Evolutionary conservation across 371 early-diverging fungal species (phyloP).

Genomic region (Mucor saturninus): DNA sequence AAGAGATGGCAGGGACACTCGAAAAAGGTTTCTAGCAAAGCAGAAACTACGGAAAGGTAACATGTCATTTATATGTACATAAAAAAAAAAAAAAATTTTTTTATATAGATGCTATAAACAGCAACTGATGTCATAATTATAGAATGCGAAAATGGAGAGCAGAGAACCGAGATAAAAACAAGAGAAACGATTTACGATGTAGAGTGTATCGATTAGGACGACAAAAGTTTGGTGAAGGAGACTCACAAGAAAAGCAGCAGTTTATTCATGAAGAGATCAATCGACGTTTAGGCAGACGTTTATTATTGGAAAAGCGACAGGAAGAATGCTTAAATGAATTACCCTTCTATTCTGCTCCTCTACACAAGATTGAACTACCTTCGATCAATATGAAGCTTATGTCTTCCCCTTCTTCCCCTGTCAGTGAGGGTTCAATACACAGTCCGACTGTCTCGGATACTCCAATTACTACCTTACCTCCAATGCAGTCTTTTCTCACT

Average conservation of each 20-base stretch:
- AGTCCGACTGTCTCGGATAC: not conserved
- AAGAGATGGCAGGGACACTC: constrained; percentile 62
- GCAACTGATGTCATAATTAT: not conserved
- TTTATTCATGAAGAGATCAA: constrained; percentile 69
- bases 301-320: constrained; percentile 25
- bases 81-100: not conserved
- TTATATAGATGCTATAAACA: not conserved
- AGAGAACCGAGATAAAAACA: constrained; percentile 66
- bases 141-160: constrained; percentile 70
- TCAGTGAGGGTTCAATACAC: not conserved
- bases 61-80: not conserved
- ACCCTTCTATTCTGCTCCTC: constrained; percentile 49
- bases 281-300: constrained; percentile 39
- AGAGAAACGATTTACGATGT: constrained; percentile 70
- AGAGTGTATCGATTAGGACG: constrained; percentile 72
- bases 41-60: constrained; percentile 58
- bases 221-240: constrained; percentile 63
- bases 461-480: constrained; percentile 8
- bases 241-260: constrained; percentile 60
- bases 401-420: not conserved
- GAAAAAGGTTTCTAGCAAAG: constrained; percentile 56
- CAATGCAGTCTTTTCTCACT: constrained; percentile 22
- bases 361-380: constrained; percentile 39
- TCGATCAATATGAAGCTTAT: constrained; percentile 22
- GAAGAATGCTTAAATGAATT: constrained; percentile 35